Conservation (phyloP, 345 rosid genomes). For the Euphorbia lathyris region DNA sequence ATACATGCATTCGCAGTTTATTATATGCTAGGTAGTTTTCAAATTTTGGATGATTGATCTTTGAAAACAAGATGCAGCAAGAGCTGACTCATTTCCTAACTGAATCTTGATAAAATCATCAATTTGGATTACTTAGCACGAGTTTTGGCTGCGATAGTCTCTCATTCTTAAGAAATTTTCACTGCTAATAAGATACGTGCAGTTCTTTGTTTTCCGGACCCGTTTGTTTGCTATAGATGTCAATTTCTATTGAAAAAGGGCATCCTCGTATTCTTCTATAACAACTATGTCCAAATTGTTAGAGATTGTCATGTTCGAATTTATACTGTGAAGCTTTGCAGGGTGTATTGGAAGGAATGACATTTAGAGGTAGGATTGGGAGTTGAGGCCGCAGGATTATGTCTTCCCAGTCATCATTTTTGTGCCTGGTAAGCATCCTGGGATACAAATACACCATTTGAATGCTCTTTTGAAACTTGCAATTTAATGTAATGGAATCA, state of each 20-base stretch:
- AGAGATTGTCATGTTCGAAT: background rate
- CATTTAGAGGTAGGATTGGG: background rate
- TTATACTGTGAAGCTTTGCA: background rate
- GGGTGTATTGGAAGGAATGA: background rate
- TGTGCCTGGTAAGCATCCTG: background rate
- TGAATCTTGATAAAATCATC: background rate
- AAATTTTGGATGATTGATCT: background rate
- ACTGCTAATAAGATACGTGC: too few relatives aligned
- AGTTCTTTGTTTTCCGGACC: background rate
- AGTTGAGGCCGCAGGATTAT: background rate
- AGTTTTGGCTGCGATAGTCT: too few relatives aligned
- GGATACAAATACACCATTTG: background rate
- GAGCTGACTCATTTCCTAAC: background rate
- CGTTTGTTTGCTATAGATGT: background rate
- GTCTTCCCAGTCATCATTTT: background rate
- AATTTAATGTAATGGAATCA: background rate
- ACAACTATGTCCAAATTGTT: background rate
- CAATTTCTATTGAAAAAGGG: background rate
- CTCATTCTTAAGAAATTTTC: too few relatives aligned
- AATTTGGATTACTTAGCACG: background rate
- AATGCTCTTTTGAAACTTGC: background rate
- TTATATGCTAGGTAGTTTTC: background rate
- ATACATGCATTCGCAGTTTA: background rate
- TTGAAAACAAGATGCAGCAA: background rate
- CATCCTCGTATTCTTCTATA: background rate